Percentiles rank a stretch among this genome's conserved stretches.
These are phyloP conservation scores for Yarrowia galli DNA, from an alignment of 1,139 yeast species.

Conservation along the genomic window DNA sequence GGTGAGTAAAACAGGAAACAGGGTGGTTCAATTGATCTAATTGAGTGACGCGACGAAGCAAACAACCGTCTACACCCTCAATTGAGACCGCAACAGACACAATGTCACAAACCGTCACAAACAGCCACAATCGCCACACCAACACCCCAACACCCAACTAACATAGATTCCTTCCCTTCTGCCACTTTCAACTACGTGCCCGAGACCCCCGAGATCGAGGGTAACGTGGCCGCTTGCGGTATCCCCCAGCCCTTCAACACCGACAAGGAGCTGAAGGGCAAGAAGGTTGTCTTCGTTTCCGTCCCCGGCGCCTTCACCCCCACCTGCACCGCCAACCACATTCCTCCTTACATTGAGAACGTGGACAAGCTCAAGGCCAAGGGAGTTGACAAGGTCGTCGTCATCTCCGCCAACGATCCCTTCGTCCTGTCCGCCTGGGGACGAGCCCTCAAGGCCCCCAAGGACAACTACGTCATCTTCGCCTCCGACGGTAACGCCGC, in stretches of 20 bases:
- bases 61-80: neutral
- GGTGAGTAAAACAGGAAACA: slow-evolving; percentile 39
- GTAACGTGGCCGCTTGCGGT: slow-evolving; percentile 60
- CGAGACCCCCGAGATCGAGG: slow-evolving; percentile 54
- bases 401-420: slow-evolving; percentile 81
- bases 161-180: slow-evolving; percentile 59
- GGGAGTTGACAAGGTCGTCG: slow-evolving; percentile 75
- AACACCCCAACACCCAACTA: too few relatives aligned
- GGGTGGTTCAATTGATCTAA: neutral
- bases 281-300: slow-evolving; percentile 72
- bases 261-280: slow-evolving; percentile 57
- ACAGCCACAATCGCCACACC: neutral
- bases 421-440: slow-evolving; percentile 85
- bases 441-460: slow-evolving; percentile 64
- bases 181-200: slow-evolving; percentile 66
- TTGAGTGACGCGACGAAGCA: neutral
- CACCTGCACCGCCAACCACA: slow-evolving; percentile 80
- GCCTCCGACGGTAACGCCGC: slow-evolving; percentile 75
- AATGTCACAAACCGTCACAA: neutral
- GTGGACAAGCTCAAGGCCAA: slow-evolving; percentile 64
- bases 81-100: too few relatives aligned
- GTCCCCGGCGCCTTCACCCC: slow-evolving; percentile 96
- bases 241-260: slow-evolving; percentile 62
- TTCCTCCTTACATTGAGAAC: slow-evolving; percentile 72
- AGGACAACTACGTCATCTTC: slow-evolving; percentile 61